A percentile compares a stretch with the other conserved stretches of the same genome.
Conservation (phyloP, 768 basidiomycete genomes). For the Tricholoma sp. region DNA sequence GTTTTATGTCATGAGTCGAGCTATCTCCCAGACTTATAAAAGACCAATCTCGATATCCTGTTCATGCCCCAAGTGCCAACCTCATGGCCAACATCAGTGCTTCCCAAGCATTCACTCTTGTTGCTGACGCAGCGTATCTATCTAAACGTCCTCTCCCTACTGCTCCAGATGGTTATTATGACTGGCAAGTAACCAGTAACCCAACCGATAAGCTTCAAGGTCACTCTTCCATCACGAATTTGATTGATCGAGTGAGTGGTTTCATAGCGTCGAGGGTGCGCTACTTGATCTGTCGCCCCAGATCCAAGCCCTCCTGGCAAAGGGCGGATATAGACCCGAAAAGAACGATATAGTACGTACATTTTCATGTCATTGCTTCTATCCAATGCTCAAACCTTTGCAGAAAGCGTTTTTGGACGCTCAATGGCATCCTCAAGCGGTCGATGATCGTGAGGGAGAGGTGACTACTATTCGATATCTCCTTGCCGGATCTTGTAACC, state of each 20-base stretch:
- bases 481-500: background rate
- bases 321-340: conserved; percentile 20
- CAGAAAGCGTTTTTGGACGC: conserved; percentile 28
- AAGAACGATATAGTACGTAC: conserved; percentile 19
- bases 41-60: background rate
- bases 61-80: background rate
- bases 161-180: conserved; percentile 42
- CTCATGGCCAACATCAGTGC: conserved; percentile 16
- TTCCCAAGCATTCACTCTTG: conserved; percentile 20
- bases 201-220: conserved; percentile 22
- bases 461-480: conserved; percentile 10
- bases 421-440: conserved; percentile 25
- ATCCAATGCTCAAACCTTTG: background rate
- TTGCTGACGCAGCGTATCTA: conserved; percentile 31
- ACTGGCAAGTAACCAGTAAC: conserved; percentile 31
- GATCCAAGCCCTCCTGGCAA: conserved; percentile 17
- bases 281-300: background rate
- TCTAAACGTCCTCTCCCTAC: conserved; percentile 31
- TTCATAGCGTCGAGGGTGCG: background rate
- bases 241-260: conserved; percentile 21
- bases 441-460: conserved; percentile 38
- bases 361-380: background rate
- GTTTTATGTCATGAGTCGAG: too few species aligned
- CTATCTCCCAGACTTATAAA: background rate
- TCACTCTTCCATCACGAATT: conserved; percentile 31